Evolutionary conservation across 441 rosid genomes (phyloP), one percentile per base, ranked within the genome.

Genomic region (Raphanus hybrid): DNA sequence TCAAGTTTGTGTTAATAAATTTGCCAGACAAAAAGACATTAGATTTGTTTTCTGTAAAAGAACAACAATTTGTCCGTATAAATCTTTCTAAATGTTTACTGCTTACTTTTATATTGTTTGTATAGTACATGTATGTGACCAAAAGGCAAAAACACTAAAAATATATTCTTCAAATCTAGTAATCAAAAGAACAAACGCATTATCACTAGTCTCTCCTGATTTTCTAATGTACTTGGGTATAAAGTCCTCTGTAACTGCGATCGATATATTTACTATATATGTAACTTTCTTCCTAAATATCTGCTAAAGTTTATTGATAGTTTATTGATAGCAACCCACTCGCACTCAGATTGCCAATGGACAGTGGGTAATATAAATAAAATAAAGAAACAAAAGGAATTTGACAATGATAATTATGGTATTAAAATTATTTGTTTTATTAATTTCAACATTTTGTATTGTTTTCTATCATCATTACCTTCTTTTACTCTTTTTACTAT

Each of bases 251-350:
- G 57, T 52, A 14, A 52, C 15, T 14, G 57, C 57, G 8, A 52
- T 52, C 20, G 9, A 5, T 50, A 52, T 14, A 52, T 14, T 11
- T 39, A 39, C 45, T 62, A 8, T 11, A 14, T 52, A 52, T 14
- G 8, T 52, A 64, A 52, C 57, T 52, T 14, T 52, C 20, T 6
- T 14, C 57, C 20, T 14, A 15, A 52, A 52, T 52, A 52, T 52
- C 18, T 52, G 63, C 11, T 59, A 10, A 23, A 45, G 52, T 45
- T 45, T 45, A 45, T 52, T n/a, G 18, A 5, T 52, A 52, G 57
- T 52, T 52, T 52, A 52, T 50, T 54, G 58, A 55, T 74, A 57
- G 29, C 43, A 20, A 74, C 43, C 71, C 75, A 72, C 75, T 45
- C 68, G 16, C 5, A 16, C 59, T n/a, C n/a, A 62, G 20, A 9